phyloP scores from a whole-genome alignment of 192 early-diverging fungal species.

The Backusella macrospora region DNA sequence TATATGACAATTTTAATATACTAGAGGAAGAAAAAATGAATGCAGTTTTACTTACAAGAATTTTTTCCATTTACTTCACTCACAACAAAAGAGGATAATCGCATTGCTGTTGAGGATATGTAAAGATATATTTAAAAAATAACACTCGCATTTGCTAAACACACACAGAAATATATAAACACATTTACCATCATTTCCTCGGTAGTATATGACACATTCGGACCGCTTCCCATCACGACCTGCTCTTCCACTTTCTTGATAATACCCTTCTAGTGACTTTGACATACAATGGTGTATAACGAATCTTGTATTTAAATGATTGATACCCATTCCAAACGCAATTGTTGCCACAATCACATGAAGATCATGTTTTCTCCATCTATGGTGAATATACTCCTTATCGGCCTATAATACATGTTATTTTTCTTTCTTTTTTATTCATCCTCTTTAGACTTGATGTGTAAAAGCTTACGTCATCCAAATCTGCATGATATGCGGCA shows the following conservation, averaged over 20 bases:
- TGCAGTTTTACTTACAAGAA: constrained; percentile 44
- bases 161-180: background rate
- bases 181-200: constrained; percentile 57
- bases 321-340: constrained; percentile 77
- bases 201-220: constrained; percentile 71
- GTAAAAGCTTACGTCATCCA: constrained; percentile 46
- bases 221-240: constrained; percentile 67
- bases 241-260: constrained; percentile 77
- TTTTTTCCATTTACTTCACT: constrained; percentile 59
- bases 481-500: constrained; percentile 68
- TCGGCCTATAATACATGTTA: constrained; percentile 60
- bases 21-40: background rate
- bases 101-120: constrained; percentile 34
- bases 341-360: constrained; percentile 76
- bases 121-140: background rate
- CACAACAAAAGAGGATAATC: constrained; percentile 62
- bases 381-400: constrained; percentile 73
- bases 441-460: constrained; percentile 63
- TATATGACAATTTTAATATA: background rate
- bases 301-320: constrained; percentile 72
- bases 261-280: constrained; percentile 74
- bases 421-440: constrained; percentile 66
- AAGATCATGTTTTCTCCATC: constrained; percentile 74
- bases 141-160: background rate
- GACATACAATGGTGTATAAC: constrained; percentile 75